Evolutionary conservation across 495 filamentous ascomycete species (phyloP), one percentile per base, ranked within the genome.

Genomic region (Astrothelium macrocarpum): DNA sequence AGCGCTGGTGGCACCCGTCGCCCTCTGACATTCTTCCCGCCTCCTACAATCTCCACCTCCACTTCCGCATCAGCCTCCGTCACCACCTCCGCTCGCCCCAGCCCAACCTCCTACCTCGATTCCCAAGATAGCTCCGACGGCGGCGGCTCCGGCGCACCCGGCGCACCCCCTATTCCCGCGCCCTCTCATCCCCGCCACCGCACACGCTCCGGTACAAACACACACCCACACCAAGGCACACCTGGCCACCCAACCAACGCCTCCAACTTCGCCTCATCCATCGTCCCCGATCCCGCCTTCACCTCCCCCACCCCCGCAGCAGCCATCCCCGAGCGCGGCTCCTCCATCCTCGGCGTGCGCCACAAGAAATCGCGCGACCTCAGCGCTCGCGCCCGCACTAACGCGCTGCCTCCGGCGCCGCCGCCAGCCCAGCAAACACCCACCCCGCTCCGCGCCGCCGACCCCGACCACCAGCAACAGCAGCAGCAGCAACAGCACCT

Each of bases 31-130:
- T 61, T 18, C 67, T 65, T 49, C n/a, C 61, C 49, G 0, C 56
- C 49, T 32, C 45, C 45, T 23, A 25, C 29, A 26, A 46, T 10
- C 62, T 34, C 59, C 10, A 26, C 62, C 64, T 46, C 34, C 62
- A 45, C 59, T 64, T 59, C 49, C 25, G 64, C 66, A 1, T 68
- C 66, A 1, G 60, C 66, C 56, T 65, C 62, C 1, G 69, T 67
- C 14, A 65, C 66, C 25, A 65, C 69, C 11, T 67, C 65, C 4
- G 67, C 63, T 20, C 49, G 49, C 20, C 49, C 49, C 2, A 56
- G 49, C 16, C 49, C 49, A 9, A 56, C 49, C 20, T 56, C 49
- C 25, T 56, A 56, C 25, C 49, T 56, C 49, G 49, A 56, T 25
- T 56, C 49, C 20, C 49, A 56, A 16, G 49, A 56, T 29, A 56